phyloP scores from a whole-genome alignment of 1,139 yeast species.

The Candida sojae region DNA sequence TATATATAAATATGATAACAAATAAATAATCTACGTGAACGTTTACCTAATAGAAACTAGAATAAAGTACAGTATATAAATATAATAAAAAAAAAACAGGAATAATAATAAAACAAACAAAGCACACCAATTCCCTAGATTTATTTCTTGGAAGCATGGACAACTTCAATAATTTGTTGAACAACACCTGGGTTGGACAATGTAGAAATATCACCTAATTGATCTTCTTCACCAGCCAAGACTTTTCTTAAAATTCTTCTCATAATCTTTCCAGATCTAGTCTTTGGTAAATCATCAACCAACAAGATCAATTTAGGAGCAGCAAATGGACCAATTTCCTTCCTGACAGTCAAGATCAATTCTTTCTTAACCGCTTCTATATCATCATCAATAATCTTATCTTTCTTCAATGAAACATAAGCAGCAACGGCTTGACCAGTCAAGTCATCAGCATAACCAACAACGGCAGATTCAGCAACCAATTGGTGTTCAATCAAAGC shows the following conservation, averaged over 20 bases:
- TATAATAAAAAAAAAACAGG: not conserved
- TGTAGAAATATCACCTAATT: constrained; percentile 77
- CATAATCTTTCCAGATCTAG: constrained; percentile 84
- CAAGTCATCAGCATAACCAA: constrained; percentile 77
- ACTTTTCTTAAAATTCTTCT: constrained; percentile 79
- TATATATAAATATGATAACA: constrained; percentile 21
- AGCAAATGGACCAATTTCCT: constrained; percentile 83
- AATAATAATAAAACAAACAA: constrained; percentile 1
- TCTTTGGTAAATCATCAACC: constrained; percentile 79
- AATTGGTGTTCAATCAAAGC: constrained; percentile 69
- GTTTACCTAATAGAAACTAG: not conserved
- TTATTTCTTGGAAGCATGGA: constrained; percentile 34
- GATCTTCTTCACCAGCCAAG: constrained; percentile 77
- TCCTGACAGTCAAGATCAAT: constrained; percentile 69
- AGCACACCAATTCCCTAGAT: not conserved
- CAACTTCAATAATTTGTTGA: constrained; percentile 62
- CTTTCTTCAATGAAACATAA: constrained; percentile 65
- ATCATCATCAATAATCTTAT: constrained; percentile 40
- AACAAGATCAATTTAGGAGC: constrained; percentile 74
- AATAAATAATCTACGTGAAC: not conserved
- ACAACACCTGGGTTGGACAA: constrained; percentile 74
- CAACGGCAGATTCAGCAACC: constrained; percentile 80
- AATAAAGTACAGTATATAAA: not conserved
- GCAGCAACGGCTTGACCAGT: constrained; percentile 87
- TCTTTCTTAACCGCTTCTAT: constrained; percentile 64